Evolutionary conservation across 2,329 filamentous ascomycete genomes (phyloP), one percentile per base, ranked within the genome.

Genomic region (Monilinia fructicola): DNA sequence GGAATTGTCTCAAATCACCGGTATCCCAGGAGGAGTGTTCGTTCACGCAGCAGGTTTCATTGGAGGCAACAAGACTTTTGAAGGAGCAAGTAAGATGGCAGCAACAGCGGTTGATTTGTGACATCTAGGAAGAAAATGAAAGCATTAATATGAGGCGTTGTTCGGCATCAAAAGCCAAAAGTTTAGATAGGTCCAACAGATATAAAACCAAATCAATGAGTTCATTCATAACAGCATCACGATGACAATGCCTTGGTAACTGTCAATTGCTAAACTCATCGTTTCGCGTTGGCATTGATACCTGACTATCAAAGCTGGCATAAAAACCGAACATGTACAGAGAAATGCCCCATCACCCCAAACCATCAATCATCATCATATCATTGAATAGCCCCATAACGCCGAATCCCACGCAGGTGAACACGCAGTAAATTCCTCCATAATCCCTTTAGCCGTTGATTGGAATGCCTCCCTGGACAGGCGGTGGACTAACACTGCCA

Each of bases 31-130:
- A 9, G 89, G 91, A 69, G 89, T 99, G 38, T 99, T 99, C 77
- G 90, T 97, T 40, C 95, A 99, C 77, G 93, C 93, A 4, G 89
- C 90, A 64, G 95, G 95, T 38, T 99, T 99, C 80, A 98, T 98
- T 76, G 95, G 95, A 23, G 95, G 95, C 2, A 96, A 97, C 79
- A 90, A 91, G 83, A 96, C 90, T 0, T 95, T 91, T 74, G 92
- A 96, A 69, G 95, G 95, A 40, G 93, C 88, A 35, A 85, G 92
- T 77, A 87, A 88, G 67, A 96, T 98, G 92, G 93, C 93, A 5
- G 80, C 84, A 78, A 92, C 90, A 82, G 90, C 90, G 2, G 80
- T 92, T 69, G 85, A 79, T 67, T 28, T 74, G 61, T 75, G 54
- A 65, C 60, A 44, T 59, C 26, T 26, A 50, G 42, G 63, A 64